Evolutionary conservation across 495 filamentous ascomycete genomes (phyloP), one percentile per base, ranked within the genome.

Genomic region (Immersiella caudata): DNA sequence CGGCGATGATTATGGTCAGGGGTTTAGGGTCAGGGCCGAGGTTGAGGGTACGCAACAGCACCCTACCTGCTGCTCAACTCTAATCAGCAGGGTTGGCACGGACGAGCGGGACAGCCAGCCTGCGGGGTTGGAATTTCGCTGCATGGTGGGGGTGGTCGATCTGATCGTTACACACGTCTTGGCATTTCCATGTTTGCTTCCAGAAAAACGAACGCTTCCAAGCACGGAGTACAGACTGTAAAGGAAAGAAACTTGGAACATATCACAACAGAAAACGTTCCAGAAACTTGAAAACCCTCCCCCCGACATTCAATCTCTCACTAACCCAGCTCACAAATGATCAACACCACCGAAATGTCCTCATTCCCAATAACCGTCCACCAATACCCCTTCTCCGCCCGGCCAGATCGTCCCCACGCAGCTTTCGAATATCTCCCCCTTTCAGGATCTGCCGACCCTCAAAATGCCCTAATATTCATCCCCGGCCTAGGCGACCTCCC

Each of bases 401-500:
- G 24, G 4, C 35, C 35, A 20, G 51, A 66, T 29, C 60, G 76
- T 20, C 52, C 65, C 49, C 66, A 69, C 9, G 73, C 70, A 62
- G 77, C 79, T 21, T 81, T 77, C 66, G 79, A 81, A 64, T 51
- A 71, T 26, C 75, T 71, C 54, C 25, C 49, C 0, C 56, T 57
- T n/a, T 26, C 56, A 6, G 29, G 8, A 33, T 0, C 22, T 1
- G 20, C 65, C 60, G 50, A 21, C 11, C 18, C 22, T 46, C 6
- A 29, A 59, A 89, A 96, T 80, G 88, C 87, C 24, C 80, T 97
- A 26, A 79, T 99, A 70, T 96, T 95, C 79, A 83, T 97, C 61
- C 90, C 89, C 68, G 94, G 95, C 22, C 86, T 99, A 52, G 89
- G 87, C 57, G 93, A 96, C 79, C 91, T 91, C 21, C 84, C 93